Percentiles rank a stretch among this genome's conserved stretches.
phyloP scores from a whole-genome alignment of 768 basidiomycete species.

The Suillus subluteus region DNA sequence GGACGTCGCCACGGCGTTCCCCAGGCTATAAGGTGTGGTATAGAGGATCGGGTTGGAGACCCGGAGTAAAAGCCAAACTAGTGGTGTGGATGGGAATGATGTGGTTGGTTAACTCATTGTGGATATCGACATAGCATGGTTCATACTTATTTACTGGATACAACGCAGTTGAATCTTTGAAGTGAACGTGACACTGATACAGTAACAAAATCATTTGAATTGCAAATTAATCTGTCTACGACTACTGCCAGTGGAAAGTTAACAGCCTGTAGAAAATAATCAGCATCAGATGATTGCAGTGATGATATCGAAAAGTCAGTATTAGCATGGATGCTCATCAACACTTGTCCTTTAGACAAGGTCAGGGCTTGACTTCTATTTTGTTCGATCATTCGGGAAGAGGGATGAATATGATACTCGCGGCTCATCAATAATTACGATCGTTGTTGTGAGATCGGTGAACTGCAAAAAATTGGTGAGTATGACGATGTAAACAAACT shows the following conservation, averaged over 20 bases:
- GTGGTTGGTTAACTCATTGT: constrained; percentile 71
- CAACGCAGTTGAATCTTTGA: background rate
- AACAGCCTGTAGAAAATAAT: constrained; percentile 17
- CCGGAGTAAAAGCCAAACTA: constrained; percentile 48
- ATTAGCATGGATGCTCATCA: constrained; percentile 93
- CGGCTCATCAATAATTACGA: constrained; percentile 16
- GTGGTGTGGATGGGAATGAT: constrained; percentile 47
- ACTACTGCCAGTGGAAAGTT: background rate
- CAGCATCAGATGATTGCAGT: constrained; percentile 19
- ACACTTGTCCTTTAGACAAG: constrained; percentile 69
- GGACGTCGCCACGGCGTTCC: constrained; percentile 23
- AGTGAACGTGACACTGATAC: background rate
- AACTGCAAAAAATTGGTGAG: constrained; percentile 5
- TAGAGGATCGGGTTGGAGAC: constrained; percentile 33
- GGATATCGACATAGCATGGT: constrained; percentile 36
- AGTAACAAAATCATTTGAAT: background rate
- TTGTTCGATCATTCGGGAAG: constrained; percentile 59
- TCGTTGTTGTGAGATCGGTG: background rate
- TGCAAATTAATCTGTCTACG: background rate
- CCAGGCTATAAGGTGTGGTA: constrained; percentile 37
- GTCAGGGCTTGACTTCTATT: constrained; percentile 94
- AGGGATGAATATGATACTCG: constrained; percentile 36
- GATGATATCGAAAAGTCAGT: constrained; percentile 49
- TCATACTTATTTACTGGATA: constrained; percentile 2
- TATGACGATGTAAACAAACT: constrained; percentile 3